Evolutionary conservation across 495 filamentous ascomycete genomes (phyloP).

Genomic region (Hypoxylon intermedium): DNA sequence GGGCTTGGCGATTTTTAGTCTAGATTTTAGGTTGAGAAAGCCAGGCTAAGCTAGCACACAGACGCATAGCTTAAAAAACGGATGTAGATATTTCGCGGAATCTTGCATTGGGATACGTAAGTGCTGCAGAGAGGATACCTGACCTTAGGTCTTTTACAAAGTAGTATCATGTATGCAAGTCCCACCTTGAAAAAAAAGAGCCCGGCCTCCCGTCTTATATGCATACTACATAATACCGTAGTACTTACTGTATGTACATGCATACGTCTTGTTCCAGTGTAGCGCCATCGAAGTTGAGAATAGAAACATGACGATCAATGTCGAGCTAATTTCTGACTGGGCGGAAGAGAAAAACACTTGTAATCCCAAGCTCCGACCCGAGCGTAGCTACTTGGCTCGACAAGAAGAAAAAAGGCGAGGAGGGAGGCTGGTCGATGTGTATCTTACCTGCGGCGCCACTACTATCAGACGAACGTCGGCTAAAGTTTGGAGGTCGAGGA

Average conservation of each 20-base stretch:
- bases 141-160: no score
- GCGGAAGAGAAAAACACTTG: no score
- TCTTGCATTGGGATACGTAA: conserved; percentile 46
- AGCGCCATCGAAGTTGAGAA: background rate
- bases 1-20: conserved; percentile 40
- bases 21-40: conserved; percentile 35
- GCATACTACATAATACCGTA: background rate
- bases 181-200: conserved; percentile 35
- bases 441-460: no score
- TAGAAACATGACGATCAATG: no score
- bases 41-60: background rate
- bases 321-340: no score
- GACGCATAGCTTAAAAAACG: background rate
- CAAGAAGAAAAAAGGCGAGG: no score
- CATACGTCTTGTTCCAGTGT: background rate
- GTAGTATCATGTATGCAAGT: conserved; percentile 29
- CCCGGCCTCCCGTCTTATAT: conserved; percentile 37
- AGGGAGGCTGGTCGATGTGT: no score
- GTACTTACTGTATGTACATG: no score
- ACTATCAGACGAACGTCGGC: no score
- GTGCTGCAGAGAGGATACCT: conserved; percentile 34
- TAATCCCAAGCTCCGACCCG: no score
- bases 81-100: conserved; percentile 41
- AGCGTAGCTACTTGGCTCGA: no score
- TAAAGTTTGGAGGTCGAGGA: no score